Conservation (phyloP, 768 basidiomycete genomes). For the Tylopilus balloui region DNA sequence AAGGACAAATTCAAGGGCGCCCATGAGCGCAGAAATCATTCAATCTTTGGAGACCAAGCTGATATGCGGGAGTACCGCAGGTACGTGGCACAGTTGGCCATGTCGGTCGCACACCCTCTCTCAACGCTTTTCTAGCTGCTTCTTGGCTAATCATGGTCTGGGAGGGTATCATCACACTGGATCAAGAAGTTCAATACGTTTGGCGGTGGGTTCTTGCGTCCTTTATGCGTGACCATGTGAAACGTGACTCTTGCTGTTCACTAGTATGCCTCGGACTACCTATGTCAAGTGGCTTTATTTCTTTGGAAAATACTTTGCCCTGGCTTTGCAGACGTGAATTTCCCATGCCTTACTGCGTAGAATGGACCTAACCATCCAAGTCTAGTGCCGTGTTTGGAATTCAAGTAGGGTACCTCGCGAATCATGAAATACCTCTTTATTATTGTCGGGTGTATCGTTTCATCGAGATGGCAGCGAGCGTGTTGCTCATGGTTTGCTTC, state of each 20-base stretch:
- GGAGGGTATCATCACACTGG: slow-evolving; percentile 17
- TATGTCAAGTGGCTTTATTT: slow-evolving; percentile 27
- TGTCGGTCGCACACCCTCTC: background rate
- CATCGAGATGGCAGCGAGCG: slow-evolving; percentile 11
- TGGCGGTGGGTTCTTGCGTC: slow-evolving; percentile 21
- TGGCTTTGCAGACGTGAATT: slow-evolving; percentile 17
- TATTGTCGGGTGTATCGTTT: slow-evolving; percentile 13
- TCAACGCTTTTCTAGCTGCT: slow-evolving; percentile 3
- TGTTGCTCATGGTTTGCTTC: slow-evolving; percentile 15
- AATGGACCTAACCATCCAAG: background rate
- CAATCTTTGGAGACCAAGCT: background rate
- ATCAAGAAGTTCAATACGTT: slow-evolving; percentile 18
- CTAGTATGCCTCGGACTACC: slow-evolving; percentile 16
- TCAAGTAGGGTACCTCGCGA: slow-evolving; percentile 2
- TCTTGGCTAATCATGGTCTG: slow-evolving; percentile 11
- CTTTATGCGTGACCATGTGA: background rate
- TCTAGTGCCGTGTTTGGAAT: slow-evolving; percentile 8
- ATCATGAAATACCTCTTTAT: background rate
- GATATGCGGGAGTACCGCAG: slow-evolving; percentile 6
- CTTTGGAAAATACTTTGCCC: slow-evolving; percentile 19
- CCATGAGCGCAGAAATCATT: background rate
- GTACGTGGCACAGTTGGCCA: background rate
- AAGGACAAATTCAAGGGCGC: background rate
- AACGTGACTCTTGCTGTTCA: background rate
- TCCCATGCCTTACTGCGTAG: background rate